Evolutionary conservation across 1,284 basidiomycete genomes (phyloP), one percentile per base, ranked within the genome.

Genomic region (Trichosporon sp.): DNA sequence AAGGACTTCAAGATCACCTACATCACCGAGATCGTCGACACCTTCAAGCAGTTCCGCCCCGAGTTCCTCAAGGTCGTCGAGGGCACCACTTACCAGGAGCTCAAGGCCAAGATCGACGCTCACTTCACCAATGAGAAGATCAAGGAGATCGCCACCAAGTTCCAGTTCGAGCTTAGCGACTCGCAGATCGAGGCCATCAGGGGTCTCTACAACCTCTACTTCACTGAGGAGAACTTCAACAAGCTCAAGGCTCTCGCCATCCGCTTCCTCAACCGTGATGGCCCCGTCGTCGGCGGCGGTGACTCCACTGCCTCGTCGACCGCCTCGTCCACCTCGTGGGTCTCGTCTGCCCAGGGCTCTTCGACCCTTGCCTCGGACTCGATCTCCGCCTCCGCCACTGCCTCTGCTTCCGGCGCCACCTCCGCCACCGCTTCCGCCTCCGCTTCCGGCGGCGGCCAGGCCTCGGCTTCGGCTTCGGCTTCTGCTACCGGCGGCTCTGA

Each of bases 171-270:
- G 59, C 59, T 63, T 6, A 16, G 37, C 14, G 59, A 63, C 59
- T 4, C 5, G 6, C 59, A 63, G 59, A n/a, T 37, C 59, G 31
- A 63, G 31, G 59, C 59, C 32, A 63, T 63, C 59, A 35, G n/a
- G 32, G 21, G 32, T 21, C 31, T 63, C 16, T 35, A 37, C 32
- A 63, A 35, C 31, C 31, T 35, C 59, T 63, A 63, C 59, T 63
- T 63, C 59, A 63, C 59, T 4, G 59, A 63, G 59, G 59, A 63
- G 59, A 63, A 63, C 59, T 63, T 63, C 59, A n/a, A 35, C 59
- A 32, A 35, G 31, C 14, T 35, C 31, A 63, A 35, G 59, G n/a
- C 4, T 32, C 32, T 63, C 16, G 32, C 32, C 31, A 32, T 63
- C 59, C 59, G 59, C 59, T 35, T 63, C 59, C 59, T 63, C 5